Conservation (phyloP, 225 moss, liverwort and hornwort species). For the Marchantia polymorpha region DNA sequence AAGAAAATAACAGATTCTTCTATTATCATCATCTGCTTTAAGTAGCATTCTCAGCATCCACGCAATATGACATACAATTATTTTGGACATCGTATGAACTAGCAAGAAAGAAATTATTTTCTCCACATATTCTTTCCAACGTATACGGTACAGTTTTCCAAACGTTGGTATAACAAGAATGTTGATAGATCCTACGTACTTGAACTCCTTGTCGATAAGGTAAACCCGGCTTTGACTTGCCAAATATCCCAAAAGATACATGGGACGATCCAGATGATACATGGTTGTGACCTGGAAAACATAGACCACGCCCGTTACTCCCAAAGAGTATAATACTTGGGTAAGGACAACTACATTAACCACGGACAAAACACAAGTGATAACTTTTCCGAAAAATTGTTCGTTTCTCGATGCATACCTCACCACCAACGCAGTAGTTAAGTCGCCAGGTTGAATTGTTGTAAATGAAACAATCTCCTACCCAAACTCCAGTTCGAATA, state of each 20-base stretch:
- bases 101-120: no score
- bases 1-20: background rate
- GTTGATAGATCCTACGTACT: conserved; percentile 49
- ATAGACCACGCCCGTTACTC: background rate
- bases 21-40: background rate
- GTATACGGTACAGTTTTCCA: no score
- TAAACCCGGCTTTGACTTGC: conserved; percentile 99
- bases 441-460: conserved; percentile 89
- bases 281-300: conserved; percentile 80
- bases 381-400: background rate
- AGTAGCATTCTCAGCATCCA: background rate
- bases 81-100: no score
- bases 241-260: conserved; percentile 94
- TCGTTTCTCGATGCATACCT: conserved; percentile 40
- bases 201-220: conserved; percentile 97
- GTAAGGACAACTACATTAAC: no score
- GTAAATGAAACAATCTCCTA: conserved; percentile 94
- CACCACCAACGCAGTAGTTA: conserved; percentile 92
- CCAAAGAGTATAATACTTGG: background rate
- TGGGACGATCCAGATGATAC: conserved; percentile 96
- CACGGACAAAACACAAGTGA: no score
- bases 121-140: no score
- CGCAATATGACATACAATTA: background rate
- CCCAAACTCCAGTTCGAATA: conserved; percentile 82
- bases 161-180: background rate